Percentiles rank a stretch among this genome's conserved stretches.
Evolutionary conservation across 1,139 yeast genomes (phyloP).

Genomic region (Candida pseudoviswanathii): DNA sequence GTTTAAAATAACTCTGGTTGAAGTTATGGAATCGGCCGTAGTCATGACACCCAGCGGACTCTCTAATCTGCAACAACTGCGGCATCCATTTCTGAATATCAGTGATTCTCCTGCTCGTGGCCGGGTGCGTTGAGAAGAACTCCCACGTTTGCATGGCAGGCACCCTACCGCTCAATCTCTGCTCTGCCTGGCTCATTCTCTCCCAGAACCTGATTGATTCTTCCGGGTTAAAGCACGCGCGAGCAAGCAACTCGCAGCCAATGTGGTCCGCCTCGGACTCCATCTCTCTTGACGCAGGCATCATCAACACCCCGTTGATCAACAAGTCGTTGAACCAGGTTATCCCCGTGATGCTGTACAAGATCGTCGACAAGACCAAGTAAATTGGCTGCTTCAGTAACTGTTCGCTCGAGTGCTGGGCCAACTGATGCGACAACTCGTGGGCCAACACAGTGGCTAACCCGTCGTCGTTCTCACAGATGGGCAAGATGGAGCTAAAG

Average conservation of each 20-base stretch:
- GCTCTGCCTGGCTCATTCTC: constrained; percentile 71
- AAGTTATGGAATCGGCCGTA: constrained; percentile 23
- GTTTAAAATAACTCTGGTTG: constrained; percentile 22
- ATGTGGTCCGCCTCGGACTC: constrained; percentile 96
- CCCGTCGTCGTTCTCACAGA: constrained; percentile 84
- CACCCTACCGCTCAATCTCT: constrained; percentile 18
- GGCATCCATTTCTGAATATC: constrained; percentile 77
- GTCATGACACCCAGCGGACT: constrained; percentile 31
- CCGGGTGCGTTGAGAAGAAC: constrained; percentile 88
- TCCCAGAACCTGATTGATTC: constrained; percentile 81
- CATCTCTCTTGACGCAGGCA: constrained; percentile 91
- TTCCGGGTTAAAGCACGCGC: constrained; percentile 79
- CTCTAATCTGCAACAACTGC: constrained; percentile 53
- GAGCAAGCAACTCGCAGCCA: constrained; percentile 88
- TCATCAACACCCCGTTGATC: constrained; percentile 59
- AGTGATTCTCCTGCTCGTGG: constrained; percentile 68
- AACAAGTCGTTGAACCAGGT: constrained; percentile 53
- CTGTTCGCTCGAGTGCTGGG: constrained; percentile 88
- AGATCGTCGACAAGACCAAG: constrained; percentile 48
- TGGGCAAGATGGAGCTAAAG: constrained; percentile 74
- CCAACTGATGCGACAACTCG: constrained; percentile 91
- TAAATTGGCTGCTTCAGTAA: constrained; percentile 66
- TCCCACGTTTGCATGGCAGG: constrained; percentile 26
- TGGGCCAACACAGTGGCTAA: constrained; percentile 92
- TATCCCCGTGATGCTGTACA: constrained; percentile 41